These are phyloP conservation scores for Leccinum variicolor DNA, from an alignment of 768 basidiomycete genomes.

Conservation along the genomic window DNA sequence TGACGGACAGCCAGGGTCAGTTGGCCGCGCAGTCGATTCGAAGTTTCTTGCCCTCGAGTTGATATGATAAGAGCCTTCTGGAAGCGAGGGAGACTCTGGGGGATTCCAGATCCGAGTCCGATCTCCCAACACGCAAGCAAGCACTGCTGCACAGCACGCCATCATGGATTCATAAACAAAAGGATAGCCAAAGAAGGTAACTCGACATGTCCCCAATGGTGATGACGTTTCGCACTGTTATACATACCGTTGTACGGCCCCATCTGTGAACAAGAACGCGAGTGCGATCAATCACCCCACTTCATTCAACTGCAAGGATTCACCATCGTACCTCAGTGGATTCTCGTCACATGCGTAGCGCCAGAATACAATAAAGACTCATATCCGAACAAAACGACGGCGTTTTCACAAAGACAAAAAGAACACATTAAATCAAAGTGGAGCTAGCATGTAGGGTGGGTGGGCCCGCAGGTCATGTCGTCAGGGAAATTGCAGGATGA, in stretches of 20 bases:
- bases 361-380: slow-evolving; percentile 1
- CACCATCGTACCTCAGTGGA: neutral
- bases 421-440: slow-evolving; percentile 2
- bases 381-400: slow-evolving; percentile 22
- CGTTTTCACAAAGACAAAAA: slow-evolving; percentile 1
- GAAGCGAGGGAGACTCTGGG: neutral
- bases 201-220: slow-evolving; percentile 4
- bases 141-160: neutral
- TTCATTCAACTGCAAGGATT: neutral
- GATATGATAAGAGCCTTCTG: neutral
- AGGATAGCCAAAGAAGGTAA: neutral
- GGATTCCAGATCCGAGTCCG: neutral
- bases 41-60: neutral
- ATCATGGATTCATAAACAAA: neutral
- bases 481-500: slow-evolving; percentile 64
- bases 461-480: neutral
- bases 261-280: neutral
- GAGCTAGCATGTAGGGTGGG: neutral
- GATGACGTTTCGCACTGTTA: neutral
- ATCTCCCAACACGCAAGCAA: neutral
- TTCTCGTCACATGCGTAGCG: neutral
- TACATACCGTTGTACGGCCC: neutral
- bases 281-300: slow-evolving; percentile 13
- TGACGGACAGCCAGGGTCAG: neutral
- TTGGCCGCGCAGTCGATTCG: neutral